Base-by-base conservation (phyloP, 129 eudicot genomes). In the Pseudognaphalium luteoalbum region DNA sequence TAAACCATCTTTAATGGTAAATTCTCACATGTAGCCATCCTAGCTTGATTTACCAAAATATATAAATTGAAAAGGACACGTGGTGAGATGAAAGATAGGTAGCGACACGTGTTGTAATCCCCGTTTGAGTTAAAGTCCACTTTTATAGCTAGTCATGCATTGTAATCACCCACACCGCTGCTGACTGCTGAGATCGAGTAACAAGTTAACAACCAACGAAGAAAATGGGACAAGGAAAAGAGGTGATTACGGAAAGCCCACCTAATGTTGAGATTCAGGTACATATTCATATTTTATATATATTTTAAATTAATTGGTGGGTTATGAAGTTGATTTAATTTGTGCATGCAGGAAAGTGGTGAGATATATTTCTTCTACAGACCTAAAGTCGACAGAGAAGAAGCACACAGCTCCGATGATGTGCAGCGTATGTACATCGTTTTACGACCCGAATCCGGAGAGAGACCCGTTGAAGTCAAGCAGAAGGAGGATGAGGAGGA, bases 201-300 rank as follows among this genome's bases (percentile, higher is more conserved):
- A 57, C n/a, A n/a, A n/a, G n/a, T n/a, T n/a, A n/a, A n/a, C 11
- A 57, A 19, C 10, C 4, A 16, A 52, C 3, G n/a, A 14, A 51
- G 39, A 47, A 10, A 44, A 75, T 75, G 80, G 72, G 81, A 74
- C 79, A 83, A 57, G 85, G 83, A 14, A 78, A 77, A 28, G 83
- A 86, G 32, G 72, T 54, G 25, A 72, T 79, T 58, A 86, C 68
- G 17, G 71, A 74, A 79, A 41, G 28, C 37, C 77, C 81, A 50
- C 70, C 87, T 29, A 69, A 19, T 34, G 54, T 86, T 19, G 85
- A 80, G 60, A 83, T 86, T 77, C 83, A 80, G 85, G 87, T 74
- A 78, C 33, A 15, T 58, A 58, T 21, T 0, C 14, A 20, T 59
- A 22, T 25, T 25, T 25, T 0, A 25, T 25, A 25, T 0, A 25